Conservation (phyloP, 371 early-diverging fungal genomes). For the Cokeromyces recurvatus region DNA sequence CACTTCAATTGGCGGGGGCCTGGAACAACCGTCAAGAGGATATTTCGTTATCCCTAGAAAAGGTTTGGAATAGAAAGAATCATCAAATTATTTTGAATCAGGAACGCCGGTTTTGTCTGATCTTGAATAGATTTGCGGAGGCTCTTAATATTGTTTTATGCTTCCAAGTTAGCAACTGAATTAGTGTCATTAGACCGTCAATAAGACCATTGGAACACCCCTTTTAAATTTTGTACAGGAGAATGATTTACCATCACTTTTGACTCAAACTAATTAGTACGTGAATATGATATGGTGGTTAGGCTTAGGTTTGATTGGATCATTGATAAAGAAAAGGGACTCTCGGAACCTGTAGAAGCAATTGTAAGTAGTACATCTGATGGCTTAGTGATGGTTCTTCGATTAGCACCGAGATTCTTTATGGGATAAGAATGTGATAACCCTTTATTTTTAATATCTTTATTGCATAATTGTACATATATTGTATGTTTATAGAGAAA, state of each 20-base stretch:
- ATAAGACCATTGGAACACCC: constrained; percentile 17
- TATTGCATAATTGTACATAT: no score
- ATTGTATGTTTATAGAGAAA: no score
- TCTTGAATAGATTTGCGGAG: constrained; percentile 35
- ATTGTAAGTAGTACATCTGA: constrained; percentile 44
- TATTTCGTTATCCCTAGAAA: constrained; percentile 2
- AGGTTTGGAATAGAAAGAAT: constrained; percentile 2
- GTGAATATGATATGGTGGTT: constrained; percentile 23
- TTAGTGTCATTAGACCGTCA: constrained; percentile 20
- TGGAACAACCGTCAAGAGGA: constrained; percentile 26
- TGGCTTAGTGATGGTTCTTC: constrained; percentile 20
- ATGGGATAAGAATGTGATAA: no score
- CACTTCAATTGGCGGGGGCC: constrained; percentile 25
- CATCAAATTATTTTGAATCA: neutral
- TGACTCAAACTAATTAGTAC: constrained; percentile 25
- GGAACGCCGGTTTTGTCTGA: constrained; percentile 31
- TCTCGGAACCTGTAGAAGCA: constrained; percentile 24
- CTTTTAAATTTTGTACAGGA: constrained; percentile 24
- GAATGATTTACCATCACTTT: constrained; percentile 15
- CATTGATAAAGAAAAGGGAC: constrained; percentile 10
- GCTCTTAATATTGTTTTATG: constrained; percentile 25
- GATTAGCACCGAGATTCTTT: constrained; percentile 7
- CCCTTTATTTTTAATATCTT: neutral
- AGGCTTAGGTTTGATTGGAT: constrained; percentile 41
- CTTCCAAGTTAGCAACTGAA: constrained; percentile 13